These are phyloP conservation scores for Russula abietina DNA, from an alignment of 768 basidiomycete genomes.

Conservation along the genomic window DNA sequence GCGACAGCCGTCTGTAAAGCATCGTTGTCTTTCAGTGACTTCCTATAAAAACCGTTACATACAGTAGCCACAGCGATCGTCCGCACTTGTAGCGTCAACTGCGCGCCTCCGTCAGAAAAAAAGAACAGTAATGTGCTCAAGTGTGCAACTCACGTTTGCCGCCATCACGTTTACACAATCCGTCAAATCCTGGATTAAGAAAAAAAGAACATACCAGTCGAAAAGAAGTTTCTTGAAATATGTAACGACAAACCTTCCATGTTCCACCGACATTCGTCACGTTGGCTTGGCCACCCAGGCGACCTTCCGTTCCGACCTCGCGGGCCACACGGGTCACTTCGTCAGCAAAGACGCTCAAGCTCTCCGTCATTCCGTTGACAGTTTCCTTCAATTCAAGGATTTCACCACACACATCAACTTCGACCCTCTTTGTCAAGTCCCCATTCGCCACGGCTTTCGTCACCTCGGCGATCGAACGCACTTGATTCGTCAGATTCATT, in stretches of 20 bases:
- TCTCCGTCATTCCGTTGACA: constrained; percentile 93
- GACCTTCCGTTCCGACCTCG: constrained; percentile 96
- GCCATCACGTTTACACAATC: constrained; percentile 98
- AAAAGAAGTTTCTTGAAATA: not conserved
- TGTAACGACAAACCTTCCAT: constrained; percentile 57
- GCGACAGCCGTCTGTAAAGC: constrained; percentile 74
- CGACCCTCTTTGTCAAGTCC: constrained; percentile 90
- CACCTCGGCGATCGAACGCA: constrained; percentile 87
- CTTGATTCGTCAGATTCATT: constrained; percentile 86
- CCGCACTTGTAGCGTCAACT: constrained; percentile 90
- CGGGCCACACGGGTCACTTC: constrained; percentile 84
- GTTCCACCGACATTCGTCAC: constrained; percentile 95
- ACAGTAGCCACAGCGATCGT: constrained; percentile 92
- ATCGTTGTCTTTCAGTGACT: constrained; percentile 5
- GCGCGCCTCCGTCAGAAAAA: constrained; percentile 4
- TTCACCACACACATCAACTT: constrained; percentile 88
- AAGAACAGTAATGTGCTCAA: not conserved
- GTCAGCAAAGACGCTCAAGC: constrained; percentile 77
- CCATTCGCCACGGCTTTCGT: constrained; percentile 94
- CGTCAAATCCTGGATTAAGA: constrained; percentile 60
- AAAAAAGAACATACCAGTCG: not conserved
- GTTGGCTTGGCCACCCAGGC: constrained; percentile 88
- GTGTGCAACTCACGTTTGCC: constrained; percentile 58
- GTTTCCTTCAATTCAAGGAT: constrained; percentile 88
- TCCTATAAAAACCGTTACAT: constrained; percentile 28